A percentile compares a stretch with the other conserved stretches of the same genome.
phyloP scores from a whole-genome alignment of 148 eudicot species.

The Chenopodium quinoa region DNA sequence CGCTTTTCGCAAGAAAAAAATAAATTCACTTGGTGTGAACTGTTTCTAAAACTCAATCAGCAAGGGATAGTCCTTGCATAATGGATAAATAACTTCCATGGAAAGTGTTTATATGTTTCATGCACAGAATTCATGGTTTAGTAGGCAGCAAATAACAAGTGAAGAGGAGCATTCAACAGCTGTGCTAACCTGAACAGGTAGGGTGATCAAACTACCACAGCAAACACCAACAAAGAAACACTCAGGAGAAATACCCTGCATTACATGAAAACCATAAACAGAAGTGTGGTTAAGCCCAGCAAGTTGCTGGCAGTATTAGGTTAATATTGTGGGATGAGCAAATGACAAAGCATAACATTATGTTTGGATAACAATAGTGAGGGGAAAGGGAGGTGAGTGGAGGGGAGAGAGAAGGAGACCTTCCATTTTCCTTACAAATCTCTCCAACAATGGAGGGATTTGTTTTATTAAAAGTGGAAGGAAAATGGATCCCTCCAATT shows the following conservation, averaged over 20 bases:
- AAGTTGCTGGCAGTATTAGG: neutral
- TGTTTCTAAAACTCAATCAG: neutral
- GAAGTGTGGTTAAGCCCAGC: neutral
- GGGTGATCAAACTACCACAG: constrained; percentile 82
- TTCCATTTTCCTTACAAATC: too few relatives aligned
- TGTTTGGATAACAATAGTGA: too few relatives aligned
- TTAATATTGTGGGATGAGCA: neutral
- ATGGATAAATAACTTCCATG: neutral
- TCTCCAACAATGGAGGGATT: too few relatives aligned
- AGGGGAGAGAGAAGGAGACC: too few relatives aligned
- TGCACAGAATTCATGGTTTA: neutral
- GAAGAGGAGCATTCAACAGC: neutral
- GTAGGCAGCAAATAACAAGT: neutral
- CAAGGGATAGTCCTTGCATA: neutral
- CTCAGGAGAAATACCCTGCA: constrained; percentile 84
- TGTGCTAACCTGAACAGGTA: constrained; percentile 71
- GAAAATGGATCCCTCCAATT: too few relatives aligned
- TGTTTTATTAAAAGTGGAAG: too few relatives aligned
- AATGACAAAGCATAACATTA: too few relatives aligned
- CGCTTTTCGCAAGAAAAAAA: neutral
- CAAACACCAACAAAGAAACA: constrained; percentile 95
- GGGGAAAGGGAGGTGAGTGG: too few relatives aligned
- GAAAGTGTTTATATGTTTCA: neutral
- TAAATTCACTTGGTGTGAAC: neutral
- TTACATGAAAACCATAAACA: constrained; percentile 1